Percentiles rank a stretch among this genome's conserved stretches.
These are phyloP conservation scores for Cyberlindnera saturnus DNA, from an alignment of 805 yeast genomes.

Conservation along the genomic window DNA sequence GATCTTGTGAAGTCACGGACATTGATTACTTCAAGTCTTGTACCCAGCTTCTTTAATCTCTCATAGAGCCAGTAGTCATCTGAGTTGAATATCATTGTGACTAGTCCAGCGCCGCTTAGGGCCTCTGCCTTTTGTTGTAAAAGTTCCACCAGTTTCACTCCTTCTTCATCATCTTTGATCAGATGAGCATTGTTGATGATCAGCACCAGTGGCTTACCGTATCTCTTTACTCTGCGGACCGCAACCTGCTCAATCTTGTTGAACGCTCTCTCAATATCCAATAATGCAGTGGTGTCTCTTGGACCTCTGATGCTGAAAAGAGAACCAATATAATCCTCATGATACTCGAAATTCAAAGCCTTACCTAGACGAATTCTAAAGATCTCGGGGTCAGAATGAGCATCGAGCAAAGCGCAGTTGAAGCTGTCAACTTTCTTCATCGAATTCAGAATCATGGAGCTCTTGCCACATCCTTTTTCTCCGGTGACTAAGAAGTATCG, in stretches of 20 bases:
- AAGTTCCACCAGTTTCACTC: constrained; percentile 61
- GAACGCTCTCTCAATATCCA: constrained; percentile 81
- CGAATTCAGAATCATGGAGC: constrained; percentile 67
- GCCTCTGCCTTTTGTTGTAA: constrained; percentile 81
- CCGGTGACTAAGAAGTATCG: constrained; percentile 70
- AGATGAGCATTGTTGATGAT: constrained; percentile 73
- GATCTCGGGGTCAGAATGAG: constrained; percentile 82
- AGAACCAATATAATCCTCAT: constrained; percentile 80
- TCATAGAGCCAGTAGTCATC: constrained; percentile 89
- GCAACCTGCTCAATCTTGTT: constrained; percentile 72
- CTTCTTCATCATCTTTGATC: constrained; percentile 71
- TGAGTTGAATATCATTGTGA: constrained; percentile 60
- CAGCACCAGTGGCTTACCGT: constrained; percentile 54
- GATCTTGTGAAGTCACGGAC: constrained; percentile 54
- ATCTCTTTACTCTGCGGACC: constrained; percentile 34
- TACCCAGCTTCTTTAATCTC: constrained; percentile 62
- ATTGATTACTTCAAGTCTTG: constrained; percentile 67
- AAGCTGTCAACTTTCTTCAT: constrained; percentile 56
- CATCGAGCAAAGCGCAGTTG: constrained; percentile 68
- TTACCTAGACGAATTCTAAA: constrained; percentile 71
- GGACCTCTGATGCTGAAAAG: constrained; percentile 79
- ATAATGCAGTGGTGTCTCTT: constrained; percentile 72
- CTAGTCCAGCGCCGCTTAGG: constrained; percentile 53
- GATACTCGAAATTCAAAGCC: constrained; percentile 66
- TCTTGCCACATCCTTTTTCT: constrained; percentile 84